Percentiles rank a stretch among this genome's conserved stretches.
Conservation (phyloP, 768 basidiomycete genomes). For the Boletus insuetus region DNA sequence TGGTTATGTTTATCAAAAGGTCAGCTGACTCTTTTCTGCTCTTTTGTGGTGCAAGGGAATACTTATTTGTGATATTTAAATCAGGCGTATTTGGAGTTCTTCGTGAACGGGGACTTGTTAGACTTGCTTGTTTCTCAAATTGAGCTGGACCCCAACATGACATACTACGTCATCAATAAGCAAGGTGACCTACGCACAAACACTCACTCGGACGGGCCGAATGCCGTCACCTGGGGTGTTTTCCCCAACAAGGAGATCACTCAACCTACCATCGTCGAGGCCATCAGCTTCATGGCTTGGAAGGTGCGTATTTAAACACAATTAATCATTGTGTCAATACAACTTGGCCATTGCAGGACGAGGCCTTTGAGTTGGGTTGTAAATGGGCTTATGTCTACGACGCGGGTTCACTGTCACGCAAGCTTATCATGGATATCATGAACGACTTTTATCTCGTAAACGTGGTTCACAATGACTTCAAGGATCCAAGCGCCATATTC, state of each 20-base stretch:
- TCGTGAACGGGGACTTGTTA: conserved; percentile 75
- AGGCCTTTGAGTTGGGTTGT: conserved; percentile 87
- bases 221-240: conserved; percentile 98
- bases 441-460: conserved; percentile 85
- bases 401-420: conserved; percentile 65
- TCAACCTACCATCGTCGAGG: conserved; percentile 95
- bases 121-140: conserved; percentile 73
- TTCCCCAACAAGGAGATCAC: conserved; percentile 97
- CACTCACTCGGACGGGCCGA: conserved; percentile 91
- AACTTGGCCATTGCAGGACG: conserved; percentile 56
- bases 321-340: neutral
- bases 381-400: conserved; percentile 93
- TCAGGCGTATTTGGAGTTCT: conserved; percentile 95
- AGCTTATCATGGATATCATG: conserved; percentile 77
- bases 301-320: conserved; percentile 51
- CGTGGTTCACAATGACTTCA: conserved; percentile 96
- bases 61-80: conserved; percentile 1
- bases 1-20: conserved; percentile 96
- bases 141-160: conserved; percentile 83
- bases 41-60: neutral
- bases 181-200: conserved; percentile 93
- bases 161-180: conserved; percentile 97
- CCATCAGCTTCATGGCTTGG: conserved; percentile 98
- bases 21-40: conserved; percentile 23
- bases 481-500: conserved; percentile 81